These are phyloP conservation scores for Pterulicium gracile DNA, from an alignment of 1,284 basidiomycete genomes.

Conservation along the genomic window DNA sequence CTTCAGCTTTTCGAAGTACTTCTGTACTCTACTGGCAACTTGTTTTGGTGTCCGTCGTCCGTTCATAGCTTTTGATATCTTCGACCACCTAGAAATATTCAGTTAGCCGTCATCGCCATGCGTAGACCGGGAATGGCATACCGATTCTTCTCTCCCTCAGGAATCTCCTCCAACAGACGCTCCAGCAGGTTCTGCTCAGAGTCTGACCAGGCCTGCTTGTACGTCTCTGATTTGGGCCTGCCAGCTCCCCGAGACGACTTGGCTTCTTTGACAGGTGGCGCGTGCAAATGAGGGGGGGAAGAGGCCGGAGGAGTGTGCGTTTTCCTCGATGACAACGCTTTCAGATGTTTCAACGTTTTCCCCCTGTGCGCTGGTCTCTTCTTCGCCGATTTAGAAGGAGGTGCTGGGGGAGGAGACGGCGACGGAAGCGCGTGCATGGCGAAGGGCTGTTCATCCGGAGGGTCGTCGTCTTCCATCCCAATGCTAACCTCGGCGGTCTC, in stretches of 20 bases:
- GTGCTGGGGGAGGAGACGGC: background rate
- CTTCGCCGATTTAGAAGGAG: background rate
- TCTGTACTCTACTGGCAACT: conserved; percentile 78
- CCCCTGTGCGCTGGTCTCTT: background rate
- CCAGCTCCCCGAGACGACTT: conserved; percentile 14
- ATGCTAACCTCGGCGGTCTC: conserved; percentile 53
- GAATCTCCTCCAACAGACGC: conserved; percentile 58
- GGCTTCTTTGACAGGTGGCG: conserved; percentile 11
- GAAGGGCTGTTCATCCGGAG: background rate
- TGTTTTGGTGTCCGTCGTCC: conserved; percentile 65
- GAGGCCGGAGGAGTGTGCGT: background rate
- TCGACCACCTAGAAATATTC: conserved; percentile 48
- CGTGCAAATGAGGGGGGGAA: background rate
- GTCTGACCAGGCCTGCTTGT: conserved; percentile 66
- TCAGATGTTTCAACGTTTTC: background rate
- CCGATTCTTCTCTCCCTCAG: conserved; percentile 68
- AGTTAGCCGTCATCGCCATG: background rate
- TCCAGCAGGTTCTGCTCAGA: conserved; percentile 69
- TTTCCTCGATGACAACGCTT: conserved; percentile 3
- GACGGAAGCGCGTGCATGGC: background rate
- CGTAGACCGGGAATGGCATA: too few relatives aligned
- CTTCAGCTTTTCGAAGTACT: conserved; percentile 75
- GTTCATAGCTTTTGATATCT: conserved; percentile 71
- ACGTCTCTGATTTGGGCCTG: conserved; percentile 54
- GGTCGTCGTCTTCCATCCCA: background rate